Percentiles rank a stretch among this genome's conserved stretches.
Evolutionary conservation across 2,329 filamentous ascomycete species (phyloP).

Genomic region (Aspergillus sp.): DNA sequence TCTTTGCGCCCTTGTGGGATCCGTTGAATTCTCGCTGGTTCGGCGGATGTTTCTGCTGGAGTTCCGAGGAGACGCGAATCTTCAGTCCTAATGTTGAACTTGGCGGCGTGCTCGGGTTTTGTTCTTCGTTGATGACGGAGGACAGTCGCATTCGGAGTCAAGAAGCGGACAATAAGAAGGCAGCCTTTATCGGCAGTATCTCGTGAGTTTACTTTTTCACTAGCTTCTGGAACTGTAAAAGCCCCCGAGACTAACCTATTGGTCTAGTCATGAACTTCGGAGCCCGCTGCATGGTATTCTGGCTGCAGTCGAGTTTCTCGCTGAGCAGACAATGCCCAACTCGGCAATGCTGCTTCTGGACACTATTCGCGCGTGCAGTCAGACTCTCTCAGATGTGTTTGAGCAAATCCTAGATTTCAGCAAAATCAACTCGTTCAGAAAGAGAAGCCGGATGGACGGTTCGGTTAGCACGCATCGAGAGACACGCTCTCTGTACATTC

Average conservation of each 20-base stretch:
- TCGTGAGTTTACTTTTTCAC: constrained; percentile 29
- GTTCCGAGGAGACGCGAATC: constrained; percentile 30
- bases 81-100: constrained; percentile 46
- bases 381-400: constrained; percentile 53
- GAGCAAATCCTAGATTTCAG: constrained; percentile 48
- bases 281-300: constrained; percentile 30
- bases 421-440: constrained; percentile 44
- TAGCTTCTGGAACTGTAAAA: no score
- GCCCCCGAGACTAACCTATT: background rate
- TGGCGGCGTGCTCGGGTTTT: constrained; percentile 46
- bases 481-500: constrained; percentile 9
- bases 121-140: constrained; percentile 48
- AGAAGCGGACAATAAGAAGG: constrained; percentile 47
- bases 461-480: background rate
- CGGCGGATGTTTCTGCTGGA: constrained; percentile 44
- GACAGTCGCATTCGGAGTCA: constrained; percentile 21
- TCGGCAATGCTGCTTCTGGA: constrained; percentile 47
- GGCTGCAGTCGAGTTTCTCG: constrained; percentile 52
- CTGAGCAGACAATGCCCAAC: constrained; percentile 46
- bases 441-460: background rate
- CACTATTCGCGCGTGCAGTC: constrained; percentile 53
- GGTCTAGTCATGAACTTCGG: background rate
- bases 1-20: constrained; percentile 44
- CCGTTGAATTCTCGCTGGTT: constrained; percentile 45
- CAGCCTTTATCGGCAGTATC: constrained; percentile 55